A percentile compares a stretch with the other conserved stretches of the same genome.
These are phyloP conservation scores for Secale cereale DNA, from an alignment of 176 grass and related monocot genomes.

Conservation along the genomic window DNA sequence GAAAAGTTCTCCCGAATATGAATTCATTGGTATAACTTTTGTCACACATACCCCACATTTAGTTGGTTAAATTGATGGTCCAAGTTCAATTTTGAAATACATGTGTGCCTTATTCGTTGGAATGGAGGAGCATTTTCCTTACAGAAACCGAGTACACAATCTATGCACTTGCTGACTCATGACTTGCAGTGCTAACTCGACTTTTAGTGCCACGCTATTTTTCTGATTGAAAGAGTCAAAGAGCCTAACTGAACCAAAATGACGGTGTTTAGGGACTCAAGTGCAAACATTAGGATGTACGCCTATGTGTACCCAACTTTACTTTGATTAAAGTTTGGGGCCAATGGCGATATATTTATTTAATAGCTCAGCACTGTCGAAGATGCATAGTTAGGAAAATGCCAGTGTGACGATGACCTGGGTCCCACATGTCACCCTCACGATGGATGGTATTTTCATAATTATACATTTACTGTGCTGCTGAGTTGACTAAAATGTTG, in stretches of 20 bases:
- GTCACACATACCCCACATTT: not conserved
- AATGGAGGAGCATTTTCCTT: not conserved
- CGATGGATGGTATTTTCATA: not conserved
- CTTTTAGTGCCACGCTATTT: not conserved
- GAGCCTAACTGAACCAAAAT: constrained; percentile 9
- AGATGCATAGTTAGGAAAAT: constrained; percentile 2
- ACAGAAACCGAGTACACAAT: not conserved
- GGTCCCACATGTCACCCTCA: not conserved
- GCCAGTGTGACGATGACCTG: not conserved
- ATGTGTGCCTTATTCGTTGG: not conserved
- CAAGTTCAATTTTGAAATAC: not conserved
- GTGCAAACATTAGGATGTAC: not conserved
- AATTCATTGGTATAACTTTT: not conserved
- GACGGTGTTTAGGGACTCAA: not conserved
- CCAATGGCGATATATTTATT: constrained; percentile 1
- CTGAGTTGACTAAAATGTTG: not conserved
- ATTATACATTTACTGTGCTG: not conserved
- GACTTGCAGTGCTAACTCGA: constrained; percentile 9
- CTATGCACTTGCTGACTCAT: not conserved
- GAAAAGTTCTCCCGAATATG: not conserved
- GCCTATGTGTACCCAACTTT: not conserved
- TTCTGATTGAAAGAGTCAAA: not conserved
- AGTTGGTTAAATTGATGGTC: not conserved
- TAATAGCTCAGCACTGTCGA: not conserved
- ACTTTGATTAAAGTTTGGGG: constrained; percentile 8